Conservation (phyloP, 1,139 yeast species). For the Geotrichum reessii region DNA sequence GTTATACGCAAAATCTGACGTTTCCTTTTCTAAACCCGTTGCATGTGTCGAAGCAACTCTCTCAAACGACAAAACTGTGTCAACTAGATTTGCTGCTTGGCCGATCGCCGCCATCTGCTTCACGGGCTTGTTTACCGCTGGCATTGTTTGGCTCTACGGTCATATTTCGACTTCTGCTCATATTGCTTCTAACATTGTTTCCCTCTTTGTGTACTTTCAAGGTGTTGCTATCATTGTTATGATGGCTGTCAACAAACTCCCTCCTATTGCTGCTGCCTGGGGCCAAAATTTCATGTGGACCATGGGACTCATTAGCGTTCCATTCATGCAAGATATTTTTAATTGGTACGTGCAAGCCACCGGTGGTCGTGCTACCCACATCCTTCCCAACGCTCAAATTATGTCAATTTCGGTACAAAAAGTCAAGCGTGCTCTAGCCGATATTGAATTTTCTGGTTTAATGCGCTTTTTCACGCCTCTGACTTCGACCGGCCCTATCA, state of each 20-base stretch:
- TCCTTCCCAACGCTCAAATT: slow-evolving; percentile 51
- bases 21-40: slow-evolving; percentile 40
- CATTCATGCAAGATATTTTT: slow-evolving; percentile 81
- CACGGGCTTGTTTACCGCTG: slow-evolving; percentile 79
- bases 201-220: slow-evolving; percentile 90
- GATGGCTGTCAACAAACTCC: slow-evolving; percentile 91
- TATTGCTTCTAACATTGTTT: slow-evolving; percentile 90
- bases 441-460: background rate
- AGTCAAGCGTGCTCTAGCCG: slow-evolving; percentile 9
- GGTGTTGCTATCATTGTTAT: slow-evolving; percentile 85
- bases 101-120: slow-evolving; percentile 92
- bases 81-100: slow-evolving; percentile 93
- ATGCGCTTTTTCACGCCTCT: slow-evolving; percentile 8
- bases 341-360: slow-evolving; percentile 97
- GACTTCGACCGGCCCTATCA: too few relatives aligned
- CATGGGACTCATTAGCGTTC: slow-evolving; percentile 74
- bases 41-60: slow-evolving; percentile 93
- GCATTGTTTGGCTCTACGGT: slow-evolving; percentile 79
- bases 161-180: slow-evolving; percentile 94
- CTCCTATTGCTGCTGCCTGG: slow-evolving; percentile 98
- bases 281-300: slow-evolving; percentile 97
- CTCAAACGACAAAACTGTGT: slow-evolving; percentile 87
- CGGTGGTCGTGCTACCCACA: slow-evolving; percentile 79
- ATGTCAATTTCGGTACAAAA: slow-evolving; percentile 48
- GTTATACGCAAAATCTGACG: slow-evolving; percentile 34